Percentiles rank a stretch among this genome's conserved stretches.
These are phyloP conservation scores for Sugiyamaella castrensis DNA, from an alignment of 1,139 yeast genomes.

Conservation along the genomic window DNA sequence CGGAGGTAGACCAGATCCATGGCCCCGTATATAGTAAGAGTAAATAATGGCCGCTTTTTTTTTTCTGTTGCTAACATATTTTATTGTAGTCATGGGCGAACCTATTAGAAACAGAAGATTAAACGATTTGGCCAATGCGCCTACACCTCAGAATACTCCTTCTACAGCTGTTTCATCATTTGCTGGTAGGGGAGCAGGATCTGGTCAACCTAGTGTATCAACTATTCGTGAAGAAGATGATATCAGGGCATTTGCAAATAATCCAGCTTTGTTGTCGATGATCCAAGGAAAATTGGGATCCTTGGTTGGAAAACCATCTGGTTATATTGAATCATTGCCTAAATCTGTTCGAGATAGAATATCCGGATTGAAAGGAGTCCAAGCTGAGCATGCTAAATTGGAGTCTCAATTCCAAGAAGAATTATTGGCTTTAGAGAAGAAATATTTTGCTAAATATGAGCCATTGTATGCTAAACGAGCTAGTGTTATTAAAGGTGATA, in stretches of 20 bases:
- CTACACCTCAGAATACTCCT: constrained; percentile 99
- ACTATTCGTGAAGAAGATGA: constrained; percentile 69
- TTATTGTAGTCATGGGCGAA: constrained; percentile 54
- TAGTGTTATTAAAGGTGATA: constrained; percentile 64
- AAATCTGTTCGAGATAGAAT: constrained; percentile 70
- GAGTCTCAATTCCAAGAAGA: constrained; percentile 93
- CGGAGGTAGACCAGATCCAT: too few relatives aligned
- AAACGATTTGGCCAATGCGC: constrained; percentile 86
- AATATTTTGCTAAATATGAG: constrained; percentile 66
- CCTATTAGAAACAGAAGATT: constrained; percentile 60
- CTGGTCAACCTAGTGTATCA: constrained; percentile 60
- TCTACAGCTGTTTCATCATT: constrained; percentile 80
- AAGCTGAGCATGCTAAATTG: constrained; percentile 72
- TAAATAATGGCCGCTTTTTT: too few relatives aligned
- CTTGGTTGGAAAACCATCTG: constrained; percentile 82
- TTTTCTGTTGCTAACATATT: too few relatives aligned
- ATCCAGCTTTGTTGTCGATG: constrained; percentile 77
- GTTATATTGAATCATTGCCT: constrained; percentile 81
- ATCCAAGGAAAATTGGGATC: constrained; percentile 87
- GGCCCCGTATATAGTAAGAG: too few relatives aligned
- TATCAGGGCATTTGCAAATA: constrained; percentile 44
- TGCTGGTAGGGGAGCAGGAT: constrained; percentile 52
- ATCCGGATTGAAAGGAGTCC: constrained; percentile 79
- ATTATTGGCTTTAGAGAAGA: constrained; percentile 80
- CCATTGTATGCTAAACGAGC: constrained; percentile 78